phyloP scores from a whole-genome alignment of 1,284 basidiomycete genomes.

The Microbotryum lychnidis-dioicae region DNA sequence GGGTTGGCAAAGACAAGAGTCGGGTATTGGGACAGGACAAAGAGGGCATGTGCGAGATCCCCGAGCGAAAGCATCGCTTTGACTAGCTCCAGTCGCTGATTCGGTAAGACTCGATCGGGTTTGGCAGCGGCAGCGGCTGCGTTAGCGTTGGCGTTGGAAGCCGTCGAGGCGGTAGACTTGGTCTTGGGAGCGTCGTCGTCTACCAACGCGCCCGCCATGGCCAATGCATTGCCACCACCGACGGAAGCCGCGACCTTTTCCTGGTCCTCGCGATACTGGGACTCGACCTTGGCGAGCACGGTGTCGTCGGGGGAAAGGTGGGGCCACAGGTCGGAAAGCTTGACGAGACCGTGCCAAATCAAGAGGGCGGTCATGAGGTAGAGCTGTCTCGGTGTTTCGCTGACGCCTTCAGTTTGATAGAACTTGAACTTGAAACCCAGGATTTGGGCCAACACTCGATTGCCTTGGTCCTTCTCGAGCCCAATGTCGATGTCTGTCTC shows the following conservation, averaged over 20 bases:
- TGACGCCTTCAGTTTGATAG: slow-evolving; percentile 63
- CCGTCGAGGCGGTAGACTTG: neutral
- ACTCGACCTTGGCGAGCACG: slow-evolving; percentile 60
- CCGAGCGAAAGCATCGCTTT: slow-evolving; percentile 79
- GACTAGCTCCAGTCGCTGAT: slow-evolving; percentile 75
- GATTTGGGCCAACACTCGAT: slow-evolving; percentile 69
- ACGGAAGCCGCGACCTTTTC: slow-evolving; percentile 52
- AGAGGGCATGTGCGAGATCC: slow-evolving; percentile 64
- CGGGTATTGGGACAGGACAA: slow-evolving; percentile 71
- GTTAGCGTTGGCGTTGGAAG: neutral
- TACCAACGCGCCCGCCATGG: slow-evolving; percentile 80
- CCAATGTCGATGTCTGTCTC: slow-evolving; percentile 28
- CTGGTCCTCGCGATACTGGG: slow-evolving; percentile 51
- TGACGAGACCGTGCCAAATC: slow-evolving; percentile 77
- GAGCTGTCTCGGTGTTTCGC: slow-evolving; percentile 51
- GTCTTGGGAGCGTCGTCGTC: slow-evolving; percentile 46
- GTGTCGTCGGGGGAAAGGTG: slow-evolving; percentile 65
- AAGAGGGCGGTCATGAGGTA: slow-evolving; percentile 78
- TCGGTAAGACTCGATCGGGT: slow-evolving; percentile 42
- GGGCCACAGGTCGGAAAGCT: slow-evolving; percentile 73
- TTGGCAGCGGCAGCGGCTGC: slow-evolving; percentile 19
- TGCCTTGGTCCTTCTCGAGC: slow-evolving; percentile 46
- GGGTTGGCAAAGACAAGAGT: slow-evolving; percentile 76
- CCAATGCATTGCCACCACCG: slow-evolving; percentile 60
- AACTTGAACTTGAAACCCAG: slow-evolving; percentile 91